Conservation (phyloP, 2,329 filamentous ascomycete genomes). For the Trichophyton rubrum region DNA sequence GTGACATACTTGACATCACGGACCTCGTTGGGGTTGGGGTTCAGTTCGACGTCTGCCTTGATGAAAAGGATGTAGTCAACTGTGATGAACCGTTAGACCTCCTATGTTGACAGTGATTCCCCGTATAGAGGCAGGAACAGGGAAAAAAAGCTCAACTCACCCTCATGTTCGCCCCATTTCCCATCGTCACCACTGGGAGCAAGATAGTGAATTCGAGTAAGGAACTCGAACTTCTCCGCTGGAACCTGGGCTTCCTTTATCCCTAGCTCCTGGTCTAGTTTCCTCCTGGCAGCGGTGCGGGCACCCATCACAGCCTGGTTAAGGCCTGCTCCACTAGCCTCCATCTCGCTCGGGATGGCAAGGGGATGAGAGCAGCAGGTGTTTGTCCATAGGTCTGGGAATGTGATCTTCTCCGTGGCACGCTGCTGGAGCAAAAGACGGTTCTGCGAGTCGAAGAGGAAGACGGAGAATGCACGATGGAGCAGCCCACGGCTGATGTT, state of each 20-base stretch:
- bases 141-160: slow-evolving; percentile 40
- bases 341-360: slow-evolving; percentile 76
- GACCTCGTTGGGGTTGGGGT: slow-evolving; percentile 78
- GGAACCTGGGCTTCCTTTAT: slow-evolving; percentile 84
- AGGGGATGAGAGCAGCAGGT: slow-evolving; percentile 98
- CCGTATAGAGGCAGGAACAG: background rate
- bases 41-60: slow-evolving; percentile 78
- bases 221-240: slow-evolving; percentile 78
- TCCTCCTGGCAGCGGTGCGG: slow-evolving; percentile 82
- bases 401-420: slow-evolving; percentile 93
- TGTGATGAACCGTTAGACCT: slow-evolving; percentile 25
- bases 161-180: slow-evolving; percentile 98
- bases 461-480: slow-evolving; percentile 94
- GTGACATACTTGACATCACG: slow-evolving; percentile 74
- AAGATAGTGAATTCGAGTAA: slow-evolving; percentile 96
- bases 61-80: slow-evolving; percentile 99
- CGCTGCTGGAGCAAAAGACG: slow-evolving; percentile 90
- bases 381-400: slow-evolving; percentile 99
- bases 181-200: slow-evolving; percentile 91
- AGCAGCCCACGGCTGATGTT: slow-evolving; percentile 95
- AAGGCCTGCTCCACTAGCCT: slow-evolving; percentile 52
- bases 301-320: slow-evolving; percentile 71
- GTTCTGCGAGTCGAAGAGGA: slow-evolving; percentile 91
- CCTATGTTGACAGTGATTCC: background rate
- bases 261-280: slow-evolving; percentile 87